These are phyloP conservation scores for Malassezia sp. DNA, from an alignment of 1,284 basidiomycete genomes.

Conservation along the genomic window DNA sequence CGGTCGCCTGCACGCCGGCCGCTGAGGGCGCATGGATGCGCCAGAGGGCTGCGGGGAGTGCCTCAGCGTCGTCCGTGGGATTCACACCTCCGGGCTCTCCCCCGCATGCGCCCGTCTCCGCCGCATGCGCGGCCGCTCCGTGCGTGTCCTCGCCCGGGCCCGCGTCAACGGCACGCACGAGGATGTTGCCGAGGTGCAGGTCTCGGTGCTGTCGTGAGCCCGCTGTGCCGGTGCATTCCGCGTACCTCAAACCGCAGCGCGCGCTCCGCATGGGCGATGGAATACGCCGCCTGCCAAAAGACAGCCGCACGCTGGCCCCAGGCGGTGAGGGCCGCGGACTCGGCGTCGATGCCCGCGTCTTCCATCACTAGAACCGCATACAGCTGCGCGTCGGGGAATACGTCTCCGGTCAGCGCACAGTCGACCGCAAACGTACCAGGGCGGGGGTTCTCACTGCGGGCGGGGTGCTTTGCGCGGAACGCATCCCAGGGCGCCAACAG, in stretches of 20 bases:
- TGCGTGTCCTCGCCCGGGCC: no score
- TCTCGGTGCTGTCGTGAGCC: no score
- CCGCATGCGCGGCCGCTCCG: background rate
- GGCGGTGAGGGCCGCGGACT: conserved; percentile 63
- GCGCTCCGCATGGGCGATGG: conserved; percentile 66
- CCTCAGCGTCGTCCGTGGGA: background rate
- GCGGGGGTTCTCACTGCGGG: conserved; percentile 67
- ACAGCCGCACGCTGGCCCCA: conserved; percentile 78
- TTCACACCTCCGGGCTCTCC: no score
- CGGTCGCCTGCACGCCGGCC: conserved; percentile 61
- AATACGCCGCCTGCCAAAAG: conserved; percentile 76
- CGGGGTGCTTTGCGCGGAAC: conserved; percentile 55
- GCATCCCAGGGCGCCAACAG: conserved; percentile 76
- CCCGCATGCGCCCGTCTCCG: background rate
- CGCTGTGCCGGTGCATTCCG: conserved; percentile 86
- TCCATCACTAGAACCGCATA: conserved; percentile 80
- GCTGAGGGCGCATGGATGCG: conserved; percentile 47
- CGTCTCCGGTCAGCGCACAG: no score
- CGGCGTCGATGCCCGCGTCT: conserved; percentile 78
- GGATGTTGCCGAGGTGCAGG: conserved; percentile 97
- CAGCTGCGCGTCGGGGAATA: conserved; percentile 61
- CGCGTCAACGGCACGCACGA: conserved; percentile 51
- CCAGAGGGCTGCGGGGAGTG: conserved; percentile 1
- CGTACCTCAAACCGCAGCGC: conserved; percentile 84
- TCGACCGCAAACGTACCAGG: no score